A percentile compares a stretch with the other conserved stretches of the same genome.
Evolutionary conservation across 805 yeast genomes (phyloP).

Genomic region (Suhomyces pyralidae): DNA sequence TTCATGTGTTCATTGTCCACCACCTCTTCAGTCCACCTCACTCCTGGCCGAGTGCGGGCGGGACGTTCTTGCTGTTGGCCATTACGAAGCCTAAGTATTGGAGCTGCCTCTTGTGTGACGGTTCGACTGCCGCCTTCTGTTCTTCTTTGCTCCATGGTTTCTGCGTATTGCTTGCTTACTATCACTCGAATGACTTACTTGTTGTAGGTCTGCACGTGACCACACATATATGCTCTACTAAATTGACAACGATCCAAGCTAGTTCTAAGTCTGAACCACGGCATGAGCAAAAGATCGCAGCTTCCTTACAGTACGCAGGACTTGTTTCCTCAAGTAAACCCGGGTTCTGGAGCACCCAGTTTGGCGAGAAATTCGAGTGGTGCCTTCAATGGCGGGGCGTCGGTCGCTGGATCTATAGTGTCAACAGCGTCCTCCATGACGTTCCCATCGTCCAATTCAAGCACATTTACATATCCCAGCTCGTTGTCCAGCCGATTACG

Average conservation of each 20-base stretch:
- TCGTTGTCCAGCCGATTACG: not conserved
- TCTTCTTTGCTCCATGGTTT: not conserved
- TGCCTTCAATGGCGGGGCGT: not conserved
- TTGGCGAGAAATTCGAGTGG: not conserved
- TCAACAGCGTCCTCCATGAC: not conserved
- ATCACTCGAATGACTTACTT: constrained; percentile 1
- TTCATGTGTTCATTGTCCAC: constrained; percentile 88
- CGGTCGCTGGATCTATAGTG: not conserved
- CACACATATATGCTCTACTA: not conserved
- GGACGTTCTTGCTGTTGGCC: constrained; percentile 1
- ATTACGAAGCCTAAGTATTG: constrained; percentile 8
- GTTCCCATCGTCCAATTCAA: not conserved
- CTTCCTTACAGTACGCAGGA: constrained; percentile 45
- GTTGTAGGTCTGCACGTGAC: not conserved
- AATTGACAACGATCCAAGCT: not conserved
- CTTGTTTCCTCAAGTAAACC: constrained; percentile 30
- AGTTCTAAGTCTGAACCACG: not conserved
- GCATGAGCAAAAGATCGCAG: constrained; percentile 27
- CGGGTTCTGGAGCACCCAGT: constrained; percentile 3
- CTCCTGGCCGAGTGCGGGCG: constrained; percentile 33
- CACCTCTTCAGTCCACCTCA: constrained; percentile 82
- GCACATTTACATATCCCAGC: not conserved
- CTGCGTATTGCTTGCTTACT: not conserved
- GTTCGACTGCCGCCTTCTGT: not conserved
- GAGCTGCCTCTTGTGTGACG: not conserved